Conservation (phyloP, 148 eudicot genomes). For the Camellia granthamiana region DNA sequence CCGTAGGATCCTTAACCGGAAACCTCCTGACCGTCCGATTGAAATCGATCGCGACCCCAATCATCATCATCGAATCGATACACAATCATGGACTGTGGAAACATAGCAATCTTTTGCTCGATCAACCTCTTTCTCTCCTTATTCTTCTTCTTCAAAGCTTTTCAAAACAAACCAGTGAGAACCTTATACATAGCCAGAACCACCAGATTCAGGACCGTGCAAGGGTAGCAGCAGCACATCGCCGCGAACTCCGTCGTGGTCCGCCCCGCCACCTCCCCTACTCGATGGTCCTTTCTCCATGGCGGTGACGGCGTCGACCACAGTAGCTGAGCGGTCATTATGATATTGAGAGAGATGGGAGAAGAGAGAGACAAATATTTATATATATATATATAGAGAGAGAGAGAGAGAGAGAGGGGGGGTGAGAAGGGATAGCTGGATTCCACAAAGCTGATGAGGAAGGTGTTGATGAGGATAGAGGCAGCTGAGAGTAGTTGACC, state of each 20-base stretch:
- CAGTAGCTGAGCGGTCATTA: not conserved
- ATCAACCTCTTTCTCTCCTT: slow-evolving; percentile 12
- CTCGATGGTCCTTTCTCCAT: not conserved
- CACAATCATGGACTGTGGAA: not conserved
- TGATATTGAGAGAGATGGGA: too few relatives aligned
- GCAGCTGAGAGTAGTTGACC: too few relatives aligned
- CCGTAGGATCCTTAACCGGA: slow-evolving; percentile 22
- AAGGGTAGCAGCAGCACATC: slow-evolving; percentile 74
- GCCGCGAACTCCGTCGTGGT: slow-evolving; percentile 72
- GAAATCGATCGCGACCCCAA: slow-evolving; percentile 10
- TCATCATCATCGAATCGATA: slow-evolving; percentile 17
- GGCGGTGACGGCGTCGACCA: not conserved
- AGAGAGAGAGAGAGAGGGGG: not conserved
- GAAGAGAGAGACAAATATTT: too few relatives aligned
- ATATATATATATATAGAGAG: not conserved
- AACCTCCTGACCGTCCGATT: slow-evolving; percentile 26
- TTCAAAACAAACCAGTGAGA: slow-evolving; percentile 42
- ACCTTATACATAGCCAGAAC: slow-evolving; percentile 49
- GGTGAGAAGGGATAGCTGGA: not conserved
- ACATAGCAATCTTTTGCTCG: slow-evolving; percentile 21
- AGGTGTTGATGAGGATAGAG: too few relatives aligned
- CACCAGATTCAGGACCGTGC: slow-evolving; percentile 41
- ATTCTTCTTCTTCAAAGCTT: slow-evolving; percentile 31
- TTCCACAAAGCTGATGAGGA: not conserved
- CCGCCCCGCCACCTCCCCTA: slow-evolving; percentile 71